Percentiles rank a stretch among this genome's conserved stretches.
Evolutionary conservation across 176 grass and related monocot genomes (phyloP).

Genomic region (Canna indica): DNA sequence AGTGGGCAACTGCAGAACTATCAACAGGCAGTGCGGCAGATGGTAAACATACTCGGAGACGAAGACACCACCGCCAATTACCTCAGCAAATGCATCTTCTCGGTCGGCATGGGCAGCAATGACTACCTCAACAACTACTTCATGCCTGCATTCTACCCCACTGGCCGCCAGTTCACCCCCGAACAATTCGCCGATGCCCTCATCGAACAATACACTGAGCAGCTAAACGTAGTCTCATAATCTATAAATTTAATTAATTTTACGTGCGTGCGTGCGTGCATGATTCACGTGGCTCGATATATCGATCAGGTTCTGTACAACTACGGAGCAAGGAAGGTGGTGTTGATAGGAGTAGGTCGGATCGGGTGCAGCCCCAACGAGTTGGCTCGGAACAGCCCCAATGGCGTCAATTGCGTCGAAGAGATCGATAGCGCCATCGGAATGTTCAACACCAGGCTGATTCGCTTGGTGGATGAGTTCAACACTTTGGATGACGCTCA

Average conservation of each 20-base stretch:
- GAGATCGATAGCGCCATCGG: too few relatives aligned
- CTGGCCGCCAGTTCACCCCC: conserved; percentile 56
- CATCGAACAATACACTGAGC: conserved; percentile 43
- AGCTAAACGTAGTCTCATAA: conserved; percentile 29
- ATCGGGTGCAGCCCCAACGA: conserved; percentile 84
- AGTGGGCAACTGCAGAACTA: conserved; percentile 68
- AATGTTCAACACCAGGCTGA: too few relatives aligned
- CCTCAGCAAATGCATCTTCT: conserved; percentile 82
- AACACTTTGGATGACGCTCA: too few relatives aligned
- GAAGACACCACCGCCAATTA: conserved; percentile 53
- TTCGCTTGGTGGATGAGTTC: too few relatives aligned
- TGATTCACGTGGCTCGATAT: background rate
- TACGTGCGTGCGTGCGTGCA: too few relatives aligned
- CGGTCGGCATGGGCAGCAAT: conserved; percentile 82
- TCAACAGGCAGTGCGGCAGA: conserved; percentile 49
- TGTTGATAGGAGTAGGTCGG: conserved; percentile 73
- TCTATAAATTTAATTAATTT: background rate
- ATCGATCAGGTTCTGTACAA: conserved; percentile 43
- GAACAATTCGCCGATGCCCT: conserved; percentile 65
- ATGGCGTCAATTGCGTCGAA: conserved; percentile 47
- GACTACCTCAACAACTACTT: conserved; percentile 99
- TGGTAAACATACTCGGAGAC: conserved; percentile 51
- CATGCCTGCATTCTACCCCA: conserved; percentile 59
- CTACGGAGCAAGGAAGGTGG: conserved; percentile 79
- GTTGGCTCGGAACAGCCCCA: conserved; percentile 57